Base-by-base conservation (phyloP, 2,329 filamentous ascomycete species). In the Teratosphaeria pseudoeucalypti region DNA sequence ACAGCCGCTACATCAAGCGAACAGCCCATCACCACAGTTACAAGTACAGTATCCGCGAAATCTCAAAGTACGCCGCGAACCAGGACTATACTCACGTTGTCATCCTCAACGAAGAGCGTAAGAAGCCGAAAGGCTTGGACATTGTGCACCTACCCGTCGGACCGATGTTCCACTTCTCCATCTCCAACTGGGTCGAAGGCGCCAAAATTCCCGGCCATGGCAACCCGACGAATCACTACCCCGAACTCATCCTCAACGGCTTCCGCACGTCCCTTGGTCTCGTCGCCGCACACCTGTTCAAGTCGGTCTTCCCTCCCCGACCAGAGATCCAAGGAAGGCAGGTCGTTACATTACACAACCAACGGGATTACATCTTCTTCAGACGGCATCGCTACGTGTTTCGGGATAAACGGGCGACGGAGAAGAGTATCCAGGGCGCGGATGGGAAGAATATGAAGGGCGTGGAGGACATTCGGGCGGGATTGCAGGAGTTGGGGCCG, bases 321-420 rank as follows among this genome's bases (percentile, higher is more conserved):
- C 92, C 94, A 0, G 90, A 97, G 68, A 79, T 97, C 6, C 81
- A 88, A 65, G 92, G 92, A 4, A 81, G 92, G 27, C 92, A 96
- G 70, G 92, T 96, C 1, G 85, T 96, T 9, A 96, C 92, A 0
- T 76, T 96, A 57, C 91, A 96, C 75, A 96, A 96, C 68, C 92
- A 96, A 78, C 87, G 92, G 64, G 92, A 97, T 74, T 97, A 92
- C 74, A 94, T 97, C 67, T 99, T 99, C 73, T 82, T 97, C 57
- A 82, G 94, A 5, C 81, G 92, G 43, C 92, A 97, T 74, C 82
- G 94, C 54, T 99, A 99, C 70, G 83, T 95, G 1, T 96, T 99
- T 77, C 83, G 94, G 14, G 90, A 97, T 61, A 95, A 94, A 78
- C 81, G 87, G 11, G 80, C 84, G 59, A 91, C 87, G 0, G 94